phyloP scores from a whole-genome alignment of 2,329 filamentous ascomycete genomes.

The Monilinia fructigena region DNA sequence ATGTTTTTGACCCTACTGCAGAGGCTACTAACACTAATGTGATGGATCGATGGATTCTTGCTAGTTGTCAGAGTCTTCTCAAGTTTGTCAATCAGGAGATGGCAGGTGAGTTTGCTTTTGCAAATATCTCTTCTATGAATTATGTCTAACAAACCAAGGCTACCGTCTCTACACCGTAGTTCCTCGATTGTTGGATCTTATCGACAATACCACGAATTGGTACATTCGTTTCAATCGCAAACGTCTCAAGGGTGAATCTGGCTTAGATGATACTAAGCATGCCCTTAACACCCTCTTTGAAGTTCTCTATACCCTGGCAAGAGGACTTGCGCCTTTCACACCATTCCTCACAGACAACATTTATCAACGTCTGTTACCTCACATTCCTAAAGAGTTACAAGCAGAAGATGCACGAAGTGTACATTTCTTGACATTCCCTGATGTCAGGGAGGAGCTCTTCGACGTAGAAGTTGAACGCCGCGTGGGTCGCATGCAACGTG shows the following conservation, averaged over 20 bases:
- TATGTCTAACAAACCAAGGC: constrained; percentile 39
- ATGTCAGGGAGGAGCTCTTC: constrained; percentile 84
- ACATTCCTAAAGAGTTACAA: constrained; percentile 71
- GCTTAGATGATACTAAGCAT: constrained; percentile 80
- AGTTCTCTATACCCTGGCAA: constrained; percentile 83
- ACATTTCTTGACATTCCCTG: constrained; percentile 88
- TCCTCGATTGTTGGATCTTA: constrained; percentile 75
- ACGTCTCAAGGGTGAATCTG: constrained; percentile 85
- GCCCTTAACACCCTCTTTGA: constrained; percentile 94
- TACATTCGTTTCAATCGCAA: constrained; percentile 95
- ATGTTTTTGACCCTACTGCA: constrained; percentile 72
- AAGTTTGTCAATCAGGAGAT: constrained; percentile 94
- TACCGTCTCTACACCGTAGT: constrained; percentile 90
- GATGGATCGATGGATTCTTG: constrained; percentile 95
- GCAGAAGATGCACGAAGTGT: constrained; percentile 79
- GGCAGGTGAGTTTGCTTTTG: constrained; percentile 56
- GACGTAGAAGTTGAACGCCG: constrained; percentile 81
- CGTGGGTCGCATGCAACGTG: constrained; percentile 88
- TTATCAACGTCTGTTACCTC: constrained; percentile 77
- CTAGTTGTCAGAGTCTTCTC: constrained; percentile 85
- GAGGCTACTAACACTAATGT: constrained; percentile 81
- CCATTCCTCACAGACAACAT: constrained; percentile 96
- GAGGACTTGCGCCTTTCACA: constrained; percentile 88
- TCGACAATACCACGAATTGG: constrained; percentile 98
- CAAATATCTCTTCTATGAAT: neutral